phyloP scores from a whole-genome alignment of 2,329 filamentous ascomycete species.

The Colletotrichum cereale region DNA sequence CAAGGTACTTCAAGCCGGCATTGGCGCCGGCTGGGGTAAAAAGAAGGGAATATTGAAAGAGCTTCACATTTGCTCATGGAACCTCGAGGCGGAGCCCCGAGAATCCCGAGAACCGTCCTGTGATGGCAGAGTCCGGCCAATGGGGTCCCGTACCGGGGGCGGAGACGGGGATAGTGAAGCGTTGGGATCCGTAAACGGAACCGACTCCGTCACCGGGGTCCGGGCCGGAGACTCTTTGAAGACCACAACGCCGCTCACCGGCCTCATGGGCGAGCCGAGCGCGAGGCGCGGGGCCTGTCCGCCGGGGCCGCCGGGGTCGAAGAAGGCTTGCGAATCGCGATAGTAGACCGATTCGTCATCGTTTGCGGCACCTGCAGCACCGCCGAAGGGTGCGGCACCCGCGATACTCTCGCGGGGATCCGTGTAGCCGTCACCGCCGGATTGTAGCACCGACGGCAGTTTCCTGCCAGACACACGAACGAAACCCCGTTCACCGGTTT shows the following conservation, averaged over 20 bases:
- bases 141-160: conserved; percentile 50
- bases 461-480: conserved; percentile 75
- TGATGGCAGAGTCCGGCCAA: conserved; percentile 53
- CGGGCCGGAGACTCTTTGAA: conserved; percentile 75
- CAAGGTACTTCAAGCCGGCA: conserved; percentile 23
- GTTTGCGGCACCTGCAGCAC: conserved; percentile 46
- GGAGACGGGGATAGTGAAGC: conserved; percentile 41
- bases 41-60: neutral
- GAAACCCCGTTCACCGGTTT: conserved; percentile 68
- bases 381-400: conserved; percentile 44
- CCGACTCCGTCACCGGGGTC: conserved; percentile 69
- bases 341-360: conserved; percentile 63
- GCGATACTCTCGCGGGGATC: conserved; percentile 57
- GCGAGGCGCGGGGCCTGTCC: conserved; percentile 56
- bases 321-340: conserved; percentile 64
- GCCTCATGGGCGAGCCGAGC: conserved; percentile 69
- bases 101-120: conserved; percentile 49
- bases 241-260: conserved; percentile 70
- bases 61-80: conserved; percentile 54
- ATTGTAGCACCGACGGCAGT: conserved; percentile 71
- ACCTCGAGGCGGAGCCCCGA: conserved; percentile 53
- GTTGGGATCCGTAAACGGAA: conserved; percentile 57
- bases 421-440: conserved; percentile 73
- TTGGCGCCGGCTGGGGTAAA: conserved; percentile 21
- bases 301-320: conserved; percentile 51